Conservation (phyloP, 768 basidiomycete genomes). For the Ramaria sp. region DNA sequence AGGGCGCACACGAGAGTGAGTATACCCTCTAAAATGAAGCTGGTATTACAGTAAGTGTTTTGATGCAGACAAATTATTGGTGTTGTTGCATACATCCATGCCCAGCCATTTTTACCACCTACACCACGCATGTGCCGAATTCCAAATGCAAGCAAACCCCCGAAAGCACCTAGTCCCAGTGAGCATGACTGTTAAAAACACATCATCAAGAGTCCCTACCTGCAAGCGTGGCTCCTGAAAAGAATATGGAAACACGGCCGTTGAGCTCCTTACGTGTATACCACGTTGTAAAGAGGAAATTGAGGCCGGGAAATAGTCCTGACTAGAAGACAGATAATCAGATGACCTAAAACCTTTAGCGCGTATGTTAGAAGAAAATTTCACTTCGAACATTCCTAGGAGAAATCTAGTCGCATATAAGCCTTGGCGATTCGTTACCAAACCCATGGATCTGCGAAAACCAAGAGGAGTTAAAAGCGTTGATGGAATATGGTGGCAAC, state of each 20-base stretch:
- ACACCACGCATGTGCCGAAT: conserved; percentile 18
- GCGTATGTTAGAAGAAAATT: neutral
- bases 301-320: conserved; percentile 19
- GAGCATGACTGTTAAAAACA: neutral
- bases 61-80: neutral
- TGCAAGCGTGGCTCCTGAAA: conserved; percentile 21
- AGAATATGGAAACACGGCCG: conserved; percentile 19
- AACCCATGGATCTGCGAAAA: conserved; percentile 9
- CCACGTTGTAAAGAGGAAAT: conserved; percentile 21
- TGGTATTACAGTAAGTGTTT: neutral
- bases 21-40: conserved; percentile 19
- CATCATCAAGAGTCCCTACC: neutral
- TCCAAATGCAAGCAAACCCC: conserved; percentile 20
- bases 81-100: conserved; percentile 15
- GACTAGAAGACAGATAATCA: neutral
- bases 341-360: neutral
- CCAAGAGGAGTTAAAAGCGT: neutral
- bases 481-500: neutral
- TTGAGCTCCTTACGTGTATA: conserved; percentile 17
- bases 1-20: conserved; percentile 23
- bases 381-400: conserved; percentile 19
- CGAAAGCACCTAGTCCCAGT: conserved; percentile 11
- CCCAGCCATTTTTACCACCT: conserved; percentile 15
- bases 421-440: conserved; percentile 17
- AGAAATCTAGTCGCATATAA: conserved; percentile 22